Evolutionary conservation across 495 filamentous ascomycete species (phyloP).

Genomic region (Clavariopsis aquatica): DNA sequence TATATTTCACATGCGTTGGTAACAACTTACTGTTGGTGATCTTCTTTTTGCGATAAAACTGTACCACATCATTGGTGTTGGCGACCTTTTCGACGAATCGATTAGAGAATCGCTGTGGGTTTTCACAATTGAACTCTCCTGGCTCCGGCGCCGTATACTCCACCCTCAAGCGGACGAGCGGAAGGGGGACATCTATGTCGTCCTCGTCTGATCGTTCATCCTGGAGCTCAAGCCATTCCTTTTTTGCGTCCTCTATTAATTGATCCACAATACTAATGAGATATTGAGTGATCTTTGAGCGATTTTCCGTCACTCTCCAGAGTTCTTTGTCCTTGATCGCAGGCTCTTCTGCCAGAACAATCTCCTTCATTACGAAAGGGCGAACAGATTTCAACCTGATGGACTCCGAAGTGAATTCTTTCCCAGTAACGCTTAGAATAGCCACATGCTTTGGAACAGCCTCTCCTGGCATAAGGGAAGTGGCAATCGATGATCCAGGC

Average conservation of each 20-base stretch:
- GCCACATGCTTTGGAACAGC: conserved; percentile 89
- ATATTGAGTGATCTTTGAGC: conserved; percentile 72
- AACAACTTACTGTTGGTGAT: conserved; percentile 41
- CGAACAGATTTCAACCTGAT: conserved; percentile 84
- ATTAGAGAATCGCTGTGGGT: conserved; percentile 95
- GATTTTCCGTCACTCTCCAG: conserved; percentile 78
- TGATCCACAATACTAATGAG: conserved; percentile 77
- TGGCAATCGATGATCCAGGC: conserved; percentile 93
- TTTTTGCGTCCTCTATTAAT: conserved; percentile 81
- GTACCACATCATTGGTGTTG: conserved; percentile 89
- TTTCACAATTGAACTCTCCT: conserved; percentile 85
- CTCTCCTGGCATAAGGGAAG: conserved; percentile 86
- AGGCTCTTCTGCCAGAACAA: conserved; percentile 73
- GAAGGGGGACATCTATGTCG: conserved; percentile 62
- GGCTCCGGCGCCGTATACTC: conserved; percentile 88
- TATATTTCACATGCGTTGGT: background rate
- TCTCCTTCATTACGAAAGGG: conserved; percentile 85
- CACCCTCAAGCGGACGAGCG: conserved; percentile 84
- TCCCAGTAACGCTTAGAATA: conserved; percentile 79
- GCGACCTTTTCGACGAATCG: conserved; percentile 87
- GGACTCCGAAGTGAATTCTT: conserved; percentile 76
- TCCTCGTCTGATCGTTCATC: conserved; percentile 59
- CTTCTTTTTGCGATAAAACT: conserved; percentile 86
- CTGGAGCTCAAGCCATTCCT: conserved; percentile 73
- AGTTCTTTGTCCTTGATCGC: conserved; percentile 66